phyloP scores from a whole-genome alignment of 1,284 basidiomycete species.

The Phlebopus sp. region DNA sequence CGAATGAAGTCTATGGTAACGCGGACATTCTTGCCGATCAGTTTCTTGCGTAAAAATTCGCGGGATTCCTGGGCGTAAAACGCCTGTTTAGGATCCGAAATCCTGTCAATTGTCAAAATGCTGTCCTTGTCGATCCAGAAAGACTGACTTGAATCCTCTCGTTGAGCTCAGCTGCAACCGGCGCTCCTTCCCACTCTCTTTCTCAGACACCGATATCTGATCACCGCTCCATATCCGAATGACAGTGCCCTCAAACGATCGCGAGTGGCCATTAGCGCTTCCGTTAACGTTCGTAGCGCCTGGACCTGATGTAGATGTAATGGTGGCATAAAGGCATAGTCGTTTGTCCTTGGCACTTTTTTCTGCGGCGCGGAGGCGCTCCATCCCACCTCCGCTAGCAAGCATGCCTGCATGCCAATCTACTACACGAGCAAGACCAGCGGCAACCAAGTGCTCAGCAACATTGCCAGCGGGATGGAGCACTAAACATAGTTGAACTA shows the following conservation, averaged over 20 bases:
- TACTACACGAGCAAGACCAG: constrained; percentile 88
- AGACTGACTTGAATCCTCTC: constrained; percentile 74
- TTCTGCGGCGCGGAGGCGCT: constrained; percentile 83
- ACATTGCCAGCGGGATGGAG: constrained; percentile 94
- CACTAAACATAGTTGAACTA: constrained; percentile 39
- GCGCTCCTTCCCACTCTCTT: constrained; percentile 73
- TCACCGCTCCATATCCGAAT: constrained; percentile 91
- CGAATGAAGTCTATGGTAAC: constrained; percentile 86
- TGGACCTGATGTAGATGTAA: constrained; percentile 29
- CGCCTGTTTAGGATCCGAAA: constrained; percentile 84
- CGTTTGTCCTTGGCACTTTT: constrained; percentile 83
- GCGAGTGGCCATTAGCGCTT: constrained; percentile 19
- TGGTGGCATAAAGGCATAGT: constrained; percentile 74
- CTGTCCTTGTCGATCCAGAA: neutral
- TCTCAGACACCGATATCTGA: constrained; percentile 81
- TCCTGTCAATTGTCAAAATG: constrained; percentile 35
- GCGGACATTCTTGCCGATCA: constrained; percentile 89
- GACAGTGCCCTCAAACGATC: constrained; percentile 81
- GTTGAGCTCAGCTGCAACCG: constrained; percentile 89
- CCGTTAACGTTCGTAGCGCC: constrained; percentile 45
- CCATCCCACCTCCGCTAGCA: constrained; percentile 76
- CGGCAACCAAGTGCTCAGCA: constrained; percentile 82
- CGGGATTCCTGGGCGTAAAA: constrained; percentile 90
- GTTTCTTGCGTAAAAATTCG: constrained; percentile 85
- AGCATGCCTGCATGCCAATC: constrained; percentile 99